These are phyloP conservation scores for Coix lacrymajobi DNA, from an alignment of 176 grass and related monocot genomes.

Conservation along the genomic window DNA sequence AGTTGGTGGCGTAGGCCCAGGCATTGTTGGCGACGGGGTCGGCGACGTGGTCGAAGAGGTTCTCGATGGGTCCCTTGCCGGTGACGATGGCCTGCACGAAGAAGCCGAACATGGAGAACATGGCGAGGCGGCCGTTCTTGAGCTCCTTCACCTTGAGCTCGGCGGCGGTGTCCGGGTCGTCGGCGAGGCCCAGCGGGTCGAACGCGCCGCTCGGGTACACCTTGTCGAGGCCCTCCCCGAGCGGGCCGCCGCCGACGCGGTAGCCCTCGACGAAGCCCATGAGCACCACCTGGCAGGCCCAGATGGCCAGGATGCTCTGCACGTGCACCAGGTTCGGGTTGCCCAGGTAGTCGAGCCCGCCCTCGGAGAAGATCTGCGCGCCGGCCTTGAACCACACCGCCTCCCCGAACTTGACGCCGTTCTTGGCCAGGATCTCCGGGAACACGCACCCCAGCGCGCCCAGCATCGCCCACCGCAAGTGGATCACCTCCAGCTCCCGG, in stretches of 20 bases:
- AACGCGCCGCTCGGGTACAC: constrained; percentile 88
- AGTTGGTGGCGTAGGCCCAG: constrained; percentile 95
- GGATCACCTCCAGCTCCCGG: too few species aligned
- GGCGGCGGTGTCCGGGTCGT: constrained; percentile 73
- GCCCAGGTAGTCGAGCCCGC: too few species aligned
- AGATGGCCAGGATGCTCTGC: constrained; percentile 90
- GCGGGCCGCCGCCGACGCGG: constrained; percentile 71
- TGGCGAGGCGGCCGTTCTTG: constrained; percentile 90
- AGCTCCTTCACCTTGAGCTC: constrained; percentile 98
- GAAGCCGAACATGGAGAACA: constrained; percentile 99
- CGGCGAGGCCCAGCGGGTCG: constrained; percentile 76
- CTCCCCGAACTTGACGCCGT: too few species aligned
- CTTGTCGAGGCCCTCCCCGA: constrained; percentile 78
- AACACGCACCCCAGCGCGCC: too few species aligned
- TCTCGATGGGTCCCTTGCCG: constrained; percentile 87
- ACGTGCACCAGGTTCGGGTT: constrained; percentile 86
- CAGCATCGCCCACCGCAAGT: too few species aligned
- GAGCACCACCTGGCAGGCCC: constrained; percentile 75
- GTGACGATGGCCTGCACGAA: constrained; percentile 94
- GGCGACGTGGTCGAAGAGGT: constrained; percentile 81
- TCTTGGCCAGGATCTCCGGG: too few species aligned
- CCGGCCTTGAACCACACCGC: too few species aligned
- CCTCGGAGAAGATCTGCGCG: too few species aligned
- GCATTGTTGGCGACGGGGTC: constrained; percentile 97
- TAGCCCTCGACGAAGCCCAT: constrained; percentile 96